Base-by-base conservation (phyloP, 176 grass and related monocot genomes). In the Carex scoparia region DNA sequence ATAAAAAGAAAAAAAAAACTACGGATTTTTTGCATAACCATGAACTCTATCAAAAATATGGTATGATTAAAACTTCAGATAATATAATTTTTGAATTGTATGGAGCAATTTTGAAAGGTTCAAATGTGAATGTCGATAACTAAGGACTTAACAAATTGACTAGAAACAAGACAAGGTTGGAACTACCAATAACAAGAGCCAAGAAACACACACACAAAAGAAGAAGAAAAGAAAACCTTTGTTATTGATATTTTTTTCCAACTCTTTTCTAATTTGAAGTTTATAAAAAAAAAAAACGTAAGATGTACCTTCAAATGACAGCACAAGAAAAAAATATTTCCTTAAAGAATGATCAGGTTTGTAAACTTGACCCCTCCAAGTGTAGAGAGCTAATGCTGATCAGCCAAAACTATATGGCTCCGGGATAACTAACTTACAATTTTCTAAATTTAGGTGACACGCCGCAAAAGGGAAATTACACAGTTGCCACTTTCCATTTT, bases 131-230 rank as follows among this genome's bases (percentile, higher is more conserved):
- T 11, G 27, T 55, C n/a, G 4, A 56, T 18, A 69, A 16, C 35
- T 54, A 83, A 69, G 46, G 63, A 64, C 62, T 83, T 4, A 32
- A 1, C 65, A 69, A 53, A 68, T 81, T 81, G 79, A 44, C 59
- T 63, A 44, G 30, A 49, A 49, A 19, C 4, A 27, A 51, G 18
- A 74, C 44, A 0, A 74, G 4, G 42, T 28, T 49, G 70, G 44
- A 74, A 74, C 2, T 79, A 69, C 11, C 33, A 37, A 68, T 33
- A 46, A 68, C 61, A 53, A 81, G 19, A 16, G n/a, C 10, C 4
- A 54, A 53, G 19, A 53, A 23, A 30, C 49, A 53, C n/a, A 10
- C 48, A 51, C 48, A 49, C 38, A 40, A 4, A 40, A 40, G 38
- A 40, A 3, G 1, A 60, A 76, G 3, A 37, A 68, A 66, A 66